phyloP scores from a whole-genome alignment of 1,284 basidiomycete species.

The Sporisorium graminicola region DNA sequence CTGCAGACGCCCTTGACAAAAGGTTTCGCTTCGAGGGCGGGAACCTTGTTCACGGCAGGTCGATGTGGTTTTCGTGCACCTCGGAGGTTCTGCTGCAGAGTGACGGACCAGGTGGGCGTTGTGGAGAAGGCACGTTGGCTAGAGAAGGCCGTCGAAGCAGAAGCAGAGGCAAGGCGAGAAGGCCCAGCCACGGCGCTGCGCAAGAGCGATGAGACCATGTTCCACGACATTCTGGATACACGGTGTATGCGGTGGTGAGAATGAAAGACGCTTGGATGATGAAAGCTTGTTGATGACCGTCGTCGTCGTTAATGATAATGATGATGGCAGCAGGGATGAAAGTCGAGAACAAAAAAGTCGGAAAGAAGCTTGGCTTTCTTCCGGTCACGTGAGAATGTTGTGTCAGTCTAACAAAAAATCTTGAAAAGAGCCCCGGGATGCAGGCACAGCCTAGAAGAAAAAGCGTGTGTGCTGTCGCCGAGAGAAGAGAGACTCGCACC shows the following conservation, averaged over 20 bases:
- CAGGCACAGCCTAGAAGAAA: neutral
- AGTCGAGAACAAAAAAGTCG: neutral
- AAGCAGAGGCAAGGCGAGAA: constrained; percentile 19
- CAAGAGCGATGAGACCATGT: constrained; percentile 19
- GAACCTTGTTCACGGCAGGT: constrained; percentile 69
- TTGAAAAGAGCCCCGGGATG: constrained; percentile 1
- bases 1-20: constrained; percentile 69
- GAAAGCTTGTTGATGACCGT: neutral
- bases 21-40: constrained; percentile 64
- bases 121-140: constrained; percentile 57
- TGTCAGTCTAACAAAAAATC: neutral
- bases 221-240: constrained; percentile 15
- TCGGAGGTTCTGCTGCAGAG: constrained; percentile 67
- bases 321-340: neutral
- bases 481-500: neutral
- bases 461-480: neutral
- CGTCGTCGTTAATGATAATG: neutral
- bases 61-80: constrained; percentile 66
- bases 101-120: constrained; percentile 46
- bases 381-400: neutral
- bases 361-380: neutral
- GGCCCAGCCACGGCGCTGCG: constrained; percentile 32
- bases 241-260: neutral
- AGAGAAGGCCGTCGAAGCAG: neutral
- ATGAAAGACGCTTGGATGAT: neutral